Conservation (phyloP, 164 flowering plant species). For the Protea cynaroides region DNA sequence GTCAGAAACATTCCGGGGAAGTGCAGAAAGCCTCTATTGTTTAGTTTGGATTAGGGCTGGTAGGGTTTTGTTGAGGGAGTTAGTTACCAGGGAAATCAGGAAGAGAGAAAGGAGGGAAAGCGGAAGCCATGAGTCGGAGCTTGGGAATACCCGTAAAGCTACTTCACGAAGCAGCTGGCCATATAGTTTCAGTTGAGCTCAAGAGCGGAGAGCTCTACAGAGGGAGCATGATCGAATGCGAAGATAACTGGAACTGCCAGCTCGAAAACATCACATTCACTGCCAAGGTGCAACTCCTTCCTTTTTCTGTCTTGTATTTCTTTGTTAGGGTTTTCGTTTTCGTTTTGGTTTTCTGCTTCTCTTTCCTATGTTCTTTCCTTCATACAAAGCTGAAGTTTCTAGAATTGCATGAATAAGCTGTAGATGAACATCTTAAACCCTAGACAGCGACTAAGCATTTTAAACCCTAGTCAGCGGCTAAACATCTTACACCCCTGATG, state of each 20-base stretch:
- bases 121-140: conserved; percentile 47
- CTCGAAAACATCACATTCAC: conserved; percentile 89
- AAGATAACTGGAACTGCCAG: conserved; percentile 98
- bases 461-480: neutral
- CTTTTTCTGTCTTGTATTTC: neutral
- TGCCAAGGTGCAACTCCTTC: conserved; percentile 47
- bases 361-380: neutral
- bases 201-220: conserved; percentile 87
- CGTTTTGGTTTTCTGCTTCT: neutral
- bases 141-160: conserved; percentile 64
- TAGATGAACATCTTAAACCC: neutral
- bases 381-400: neutral
- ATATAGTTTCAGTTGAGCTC: conserved; percentile 79
- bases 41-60: no score
- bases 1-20: no score
- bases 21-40: no score
- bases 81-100: neutral
- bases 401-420: neutral
- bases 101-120: neutral
- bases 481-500: no score
- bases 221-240: conserved; percentile 87
- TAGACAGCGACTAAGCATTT: neutral
- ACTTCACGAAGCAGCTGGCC: conserved; percentile 79
- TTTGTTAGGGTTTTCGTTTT: neutral
- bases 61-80: conserved; percentile 6